These are phyloP conservation scores for Rubus parviflorus DNA, from an alignment of 306 rosid genomes.

Conservation along the genomic window DNA sequence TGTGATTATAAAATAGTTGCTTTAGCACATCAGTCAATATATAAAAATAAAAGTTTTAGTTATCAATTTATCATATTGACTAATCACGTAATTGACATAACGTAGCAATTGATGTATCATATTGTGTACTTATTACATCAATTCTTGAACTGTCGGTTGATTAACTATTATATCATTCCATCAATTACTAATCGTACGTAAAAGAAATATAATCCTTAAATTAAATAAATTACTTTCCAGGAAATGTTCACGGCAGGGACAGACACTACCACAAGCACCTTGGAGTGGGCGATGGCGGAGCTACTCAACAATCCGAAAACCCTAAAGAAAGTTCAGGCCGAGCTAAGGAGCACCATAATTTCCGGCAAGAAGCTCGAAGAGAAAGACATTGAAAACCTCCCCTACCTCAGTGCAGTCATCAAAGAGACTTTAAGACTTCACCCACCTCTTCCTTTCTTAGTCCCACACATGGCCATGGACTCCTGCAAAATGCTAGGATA, in stretches of 20 bases:
- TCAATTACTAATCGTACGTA: no score
- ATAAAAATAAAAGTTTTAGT: no score
- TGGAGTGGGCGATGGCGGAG: slow-evolving; percentile 94
- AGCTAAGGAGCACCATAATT: slow-evolving; percentile 51
- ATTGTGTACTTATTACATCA: not conserved
- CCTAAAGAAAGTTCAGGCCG: slow-evolving; percentile 57
- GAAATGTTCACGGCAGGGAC: slow-evolving; percentile 94
- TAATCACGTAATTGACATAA: not conserved
- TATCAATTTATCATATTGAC: not conserved
- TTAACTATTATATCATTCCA: no score
- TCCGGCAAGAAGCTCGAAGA: slow-evolving; percentile 50
- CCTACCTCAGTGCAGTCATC: slow-evolving; percentile 71
- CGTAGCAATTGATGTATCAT: not conserved
- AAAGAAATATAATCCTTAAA: no score
- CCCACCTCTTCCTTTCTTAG: slow-evolving; percentile 91
- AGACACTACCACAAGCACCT: slow-evolving; percentile 81
- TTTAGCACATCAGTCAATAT: no score
- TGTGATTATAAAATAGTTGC: no score
- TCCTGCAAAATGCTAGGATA: slow-evolving; percentile 53
- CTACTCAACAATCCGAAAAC: slow-evolving; percentile 65
- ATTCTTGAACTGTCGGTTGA: not conserved
- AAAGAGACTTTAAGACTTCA: slow-evolving; percentile 88
- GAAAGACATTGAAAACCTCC: slow-evolving; percentile 59
- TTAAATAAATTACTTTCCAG: slow-evolving; percentile 22
- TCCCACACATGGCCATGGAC: slow-evolving; percentile 86